Evolutionary conservation across 2,329 filamentous ascomycete genomes (phyloP).

Genomic region (Monosporascus sp.): DNA sequence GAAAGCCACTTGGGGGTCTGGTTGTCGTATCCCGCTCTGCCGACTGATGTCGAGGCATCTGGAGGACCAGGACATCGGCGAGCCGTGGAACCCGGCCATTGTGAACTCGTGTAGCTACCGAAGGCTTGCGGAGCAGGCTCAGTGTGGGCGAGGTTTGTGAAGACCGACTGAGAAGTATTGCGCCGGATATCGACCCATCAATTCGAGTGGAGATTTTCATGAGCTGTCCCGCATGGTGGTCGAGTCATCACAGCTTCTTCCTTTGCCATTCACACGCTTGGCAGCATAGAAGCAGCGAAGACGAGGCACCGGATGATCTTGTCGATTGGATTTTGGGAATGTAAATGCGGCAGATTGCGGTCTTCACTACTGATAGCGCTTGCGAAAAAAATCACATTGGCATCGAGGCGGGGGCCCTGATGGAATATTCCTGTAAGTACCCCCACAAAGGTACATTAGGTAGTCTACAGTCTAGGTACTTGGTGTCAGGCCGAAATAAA

Average conservation of each 20-base stretch:
- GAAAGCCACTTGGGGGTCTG: background rate
- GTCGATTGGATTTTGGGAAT: background rate
- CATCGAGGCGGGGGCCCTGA: background rate
- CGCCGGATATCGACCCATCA: constrained; percentile 55
- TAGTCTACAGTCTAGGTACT: too few relatives aligned
- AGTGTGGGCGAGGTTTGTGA: constrained; percentile 28
- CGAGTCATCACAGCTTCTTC: constrained; percentile 26
- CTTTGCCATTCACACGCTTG: background rate
- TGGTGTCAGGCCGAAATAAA: too few relatives aligned
- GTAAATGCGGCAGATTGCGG: background rate
- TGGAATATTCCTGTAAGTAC: too few relatives aligned
- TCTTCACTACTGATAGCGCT: background rate
- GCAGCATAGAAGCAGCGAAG: background rate
- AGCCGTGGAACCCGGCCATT: constrained; percentile 4
- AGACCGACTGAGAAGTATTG: constrained; percentile 45
- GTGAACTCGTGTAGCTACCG: constrained; percentile 6
- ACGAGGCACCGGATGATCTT: background rate
- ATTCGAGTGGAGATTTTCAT: constrained; percentile 57
- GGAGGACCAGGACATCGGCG: background rate
- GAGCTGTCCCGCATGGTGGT: constrained; percentile 42
- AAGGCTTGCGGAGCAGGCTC: constrained; percentile 2
- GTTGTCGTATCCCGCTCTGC: background rate
- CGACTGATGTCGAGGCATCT: background rate
- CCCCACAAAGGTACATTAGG: too few relatives aligned
- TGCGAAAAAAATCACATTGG: background rate